These are phyloP conservation scores for Tilletia walkeri DNA, from an alignment of 1,284 basidiomycete genomes.

Conservation along the genomic window DNA sequence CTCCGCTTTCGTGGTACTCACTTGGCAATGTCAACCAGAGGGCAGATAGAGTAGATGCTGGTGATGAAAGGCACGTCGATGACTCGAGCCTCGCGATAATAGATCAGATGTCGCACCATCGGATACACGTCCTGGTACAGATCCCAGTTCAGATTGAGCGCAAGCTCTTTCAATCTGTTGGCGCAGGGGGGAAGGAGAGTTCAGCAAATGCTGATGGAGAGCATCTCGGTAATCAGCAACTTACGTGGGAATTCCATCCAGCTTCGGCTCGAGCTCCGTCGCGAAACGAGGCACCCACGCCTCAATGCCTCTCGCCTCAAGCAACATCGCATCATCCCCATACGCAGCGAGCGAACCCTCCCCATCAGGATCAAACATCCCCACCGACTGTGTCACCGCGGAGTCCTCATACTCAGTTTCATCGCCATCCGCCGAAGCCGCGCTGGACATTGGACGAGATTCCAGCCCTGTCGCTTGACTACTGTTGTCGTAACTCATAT, in stretches of 20 bases:
- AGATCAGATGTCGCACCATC: conserved; percentile 82
- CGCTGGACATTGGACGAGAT: too few species aligned
- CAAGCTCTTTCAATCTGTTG: conserved; percentile 77
- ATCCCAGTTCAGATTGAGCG: conserved; percentile 78
- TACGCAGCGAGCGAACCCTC: not conserved
- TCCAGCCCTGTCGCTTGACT: too few species aligned
- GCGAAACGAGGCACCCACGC: conserved; percentile 34
- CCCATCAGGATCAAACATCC: not conserved
- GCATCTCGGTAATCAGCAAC: not conserved
- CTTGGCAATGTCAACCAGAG: conserved; percentile 37
- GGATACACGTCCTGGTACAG: conserved; percentile 81
- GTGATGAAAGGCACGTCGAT: conserved; percentile 81
- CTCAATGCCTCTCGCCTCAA: conserved; percentile 36
- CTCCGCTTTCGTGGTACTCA: conserved; percentile 17
- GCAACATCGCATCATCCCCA: not conserved
- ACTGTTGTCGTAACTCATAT: too few species aligned
- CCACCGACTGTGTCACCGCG: too few species aligned
- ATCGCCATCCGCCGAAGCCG: too few species aligned
- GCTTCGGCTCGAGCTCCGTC: conserved; percentile 28
- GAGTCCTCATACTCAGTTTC: too few species aligned
- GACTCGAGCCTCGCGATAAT: conserved; percentile 82
- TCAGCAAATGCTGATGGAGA: not conserved
- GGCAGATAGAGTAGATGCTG: conserved; percentile 70
- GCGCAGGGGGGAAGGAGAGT: conserved; percentile 14
- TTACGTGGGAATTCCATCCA: conserved; percentile 23